These are phyloP conservation scores for Groenewaldozyma sp. DNA, from an alignment of 1,139 yeast genomes.

Conservation along the genomic window DNA sequence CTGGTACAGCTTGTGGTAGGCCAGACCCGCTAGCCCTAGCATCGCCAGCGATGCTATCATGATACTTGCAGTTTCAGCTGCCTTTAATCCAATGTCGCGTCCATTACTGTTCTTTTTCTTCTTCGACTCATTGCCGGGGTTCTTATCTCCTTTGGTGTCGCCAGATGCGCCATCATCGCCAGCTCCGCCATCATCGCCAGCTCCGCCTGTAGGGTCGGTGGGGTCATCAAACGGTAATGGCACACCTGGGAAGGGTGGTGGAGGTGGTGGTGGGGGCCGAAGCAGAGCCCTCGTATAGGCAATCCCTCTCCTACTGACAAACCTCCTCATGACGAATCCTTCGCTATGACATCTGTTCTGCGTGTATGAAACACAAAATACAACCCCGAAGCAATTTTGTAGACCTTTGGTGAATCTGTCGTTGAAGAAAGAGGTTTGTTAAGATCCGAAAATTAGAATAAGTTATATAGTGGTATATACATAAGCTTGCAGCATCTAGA, in stretches of 20 bases:
- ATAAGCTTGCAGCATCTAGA: conserved; percentile 31
- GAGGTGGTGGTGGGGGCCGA: too few species aligned
- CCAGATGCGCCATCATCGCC: conserved; percentile 1
- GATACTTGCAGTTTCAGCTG: conserved; percentile 64
- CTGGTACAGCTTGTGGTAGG: conserved; percentile 58
- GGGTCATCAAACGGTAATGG: conserved; percentile 5
- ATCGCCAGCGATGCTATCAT: conserved; percentile 67
- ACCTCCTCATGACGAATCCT: too few species aligned
- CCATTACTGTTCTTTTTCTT: neutral
- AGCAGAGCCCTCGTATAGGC: too few species aligned
- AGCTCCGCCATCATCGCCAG: conserved; percentile 2
- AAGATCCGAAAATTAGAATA: neutral
- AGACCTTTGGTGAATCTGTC: too few species aligned
- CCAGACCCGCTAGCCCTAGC: conserved; percentile 61
- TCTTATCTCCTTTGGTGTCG: conserved; percentile 1
- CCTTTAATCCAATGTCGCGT: conserved; percentile 36
- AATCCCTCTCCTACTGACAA: too few species aligned
- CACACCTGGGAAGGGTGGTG: conserved; percentile 3
- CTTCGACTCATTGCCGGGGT: neutral
- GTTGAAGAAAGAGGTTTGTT: too few species aligned
- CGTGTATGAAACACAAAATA: too few species aligned
- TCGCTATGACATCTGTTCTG: too few species aligned
- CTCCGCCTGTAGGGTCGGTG: neutral
- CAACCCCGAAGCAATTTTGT: too few species aligned
- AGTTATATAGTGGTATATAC: conserved; percentile 1